Base-by-base conservation (phyloP, 768 basidiomycete species). In the Naganishia randhawae region DNA sequence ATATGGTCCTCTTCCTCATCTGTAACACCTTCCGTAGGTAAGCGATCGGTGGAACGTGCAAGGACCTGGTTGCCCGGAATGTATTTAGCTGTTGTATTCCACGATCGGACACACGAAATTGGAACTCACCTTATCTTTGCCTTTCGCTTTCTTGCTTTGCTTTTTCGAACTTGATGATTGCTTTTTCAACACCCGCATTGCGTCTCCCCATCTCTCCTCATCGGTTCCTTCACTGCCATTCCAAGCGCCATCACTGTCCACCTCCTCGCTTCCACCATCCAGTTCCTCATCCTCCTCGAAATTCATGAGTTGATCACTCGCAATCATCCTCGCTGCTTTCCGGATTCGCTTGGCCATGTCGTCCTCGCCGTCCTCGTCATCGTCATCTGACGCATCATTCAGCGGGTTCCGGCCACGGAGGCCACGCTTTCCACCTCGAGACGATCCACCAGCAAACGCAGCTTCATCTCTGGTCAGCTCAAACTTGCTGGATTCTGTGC, bases 181-280 rank as follows among this genome's bases (percentile, higher is more conserved):
- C 69, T 72, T 76, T 25, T 73, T 66, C 65, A 77, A 45, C 53
- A 76, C 73, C 55, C 74, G 64, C 63, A 81, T 78, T 19, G 76
- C 77, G 71, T 75, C 77, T 9, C 78, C 78, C 79, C 76, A 80
- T 50, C 76, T 27, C 63, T 77, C 73, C 70, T 81, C 76, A 75
- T 80, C 78, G 74, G 74, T 75, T 13, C 76, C 80, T 29, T 73
- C 77, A 64, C 63, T 63, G 32, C 78, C 78, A 14, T 78, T 77
- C 73, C 79, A 76, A 37, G 82, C 82, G 68, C 78, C 77, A 72
- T 80, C 81, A 37, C 74, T 77, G 37, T 81, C 82, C 27, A 81
- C 74, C 25, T 77, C 74, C 55, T 75, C 73, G 48, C 57, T 73
- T 76, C 75, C 55, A 68, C 72, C 71, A 35, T 61, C 57, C 22